These are phyloP conservation scores for Neonectria faginata DNA, from an alignment of 2,329 filamentous ascomycete species.

Conservation along the genomic window DNA sequence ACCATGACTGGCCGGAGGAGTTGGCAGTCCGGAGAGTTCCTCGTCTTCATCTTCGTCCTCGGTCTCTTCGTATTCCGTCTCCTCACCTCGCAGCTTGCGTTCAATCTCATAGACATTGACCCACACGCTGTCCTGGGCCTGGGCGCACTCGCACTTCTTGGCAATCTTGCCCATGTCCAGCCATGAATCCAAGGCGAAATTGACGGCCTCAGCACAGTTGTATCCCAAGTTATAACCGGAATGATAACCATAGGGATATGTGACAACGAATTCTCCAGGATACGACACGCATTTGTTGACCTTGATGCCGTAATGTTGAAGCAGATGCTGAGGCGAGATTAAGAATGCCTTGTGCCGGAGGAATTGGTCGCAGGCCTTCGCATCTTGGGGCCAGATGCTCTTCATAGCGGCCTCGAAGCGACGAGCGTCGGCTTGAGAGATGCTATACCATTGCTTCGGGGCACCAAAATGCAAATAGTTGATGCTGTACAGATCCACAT, in stretches of 20 bases:
- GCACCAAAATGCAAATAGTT: conserved; percentile 99
- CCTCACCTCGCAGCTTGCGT: conserved; percentile 90
- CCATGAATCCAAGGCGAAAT: conserved; percentile 97
- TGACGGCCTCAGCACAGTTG: conserved; percentile 98
- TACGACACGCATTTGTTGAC: conserved; percentile 97
- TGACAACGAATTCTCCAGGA: conserved; percentile 97
- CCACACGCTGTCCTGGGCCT: conserved; percentile 97
- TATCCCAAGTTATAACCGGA: conserved; percentile 98
- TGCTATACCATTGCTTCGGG: conserved; percentile 99
- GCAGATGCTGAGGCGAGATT: conserved; percentile 89
- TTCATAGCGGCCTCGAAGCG: conserved; percentile 96
- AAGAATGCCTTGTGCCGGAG: conserved; percentile 97
- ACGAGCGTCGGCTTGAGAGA: conserved; percentile 93
- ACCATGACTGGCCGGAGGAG: conserved; percentile 80
- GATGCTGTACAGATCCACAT: conserved; percentile 99
- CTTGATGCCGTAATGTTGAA: conserved; percentile 91
- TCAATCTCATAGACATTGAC: conserved; percentile 97
- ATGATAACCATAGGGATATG: conserved; percentile 98
- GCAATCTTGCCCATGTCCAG: conserved; percentile 94
- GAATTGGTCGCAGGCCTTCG: conserved; percentile 96
- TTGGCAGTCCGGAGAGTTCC: conserved; percentile 76
- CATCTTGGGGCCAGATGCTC: conserved; percentile 92
- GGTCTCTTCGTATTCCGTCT: conserved; percentile 84
- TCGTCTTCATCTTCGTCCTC: conserved; percentile 77
- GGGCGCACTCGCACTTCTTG: conserved; percentile 95